These are phyloP conservation scores for Jimgerdemannia flammicorona DNA, from an alignment of 192 early-diverging fungal genomes.

Conservation along the genomic window DNA sequence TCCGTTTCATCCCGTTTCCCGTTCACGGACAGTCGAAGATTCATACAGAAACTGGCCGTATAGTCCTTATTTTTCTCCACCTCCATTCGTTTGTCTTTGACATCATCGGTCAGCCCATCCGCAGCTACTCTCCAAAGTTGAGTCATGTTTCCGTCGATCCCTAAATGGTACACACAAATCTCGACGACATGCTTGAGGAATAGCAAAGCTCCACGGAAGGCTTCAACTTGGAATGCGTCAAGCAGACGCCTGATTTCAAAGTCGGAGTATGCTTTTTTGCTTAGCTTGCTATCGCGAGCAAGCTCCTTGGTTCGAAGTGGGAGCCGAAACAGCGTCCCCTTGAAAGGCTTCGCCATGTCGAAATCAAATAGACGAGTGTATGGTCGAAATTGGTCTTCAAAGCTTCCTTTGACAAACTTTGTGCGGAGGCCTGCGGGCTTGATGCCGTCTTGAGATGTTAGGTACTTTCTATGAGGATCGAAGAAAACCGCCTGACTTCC, in stretches of 20 bases:
- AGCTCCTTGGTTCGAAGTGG: conserved; percentile 8
- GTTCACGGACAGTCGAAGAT: no score
- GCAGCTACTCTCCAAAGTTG: no score
- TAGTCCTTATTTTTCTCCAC: no score
- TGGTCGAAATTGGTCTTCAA: no score
- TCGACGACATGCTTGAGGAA: conserved; percentile 3
- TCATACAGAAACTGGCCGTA: no score
- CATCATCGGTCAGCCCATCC: no score
- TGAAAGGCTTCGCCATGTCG: no score
- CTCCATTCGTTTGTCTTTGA: no score
- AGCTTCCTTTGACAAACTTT: no score
- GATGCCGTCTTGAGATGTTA: neutral
- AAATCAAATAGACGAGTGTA: conserved; percentile 4
- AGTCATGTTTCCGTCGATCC: no score
- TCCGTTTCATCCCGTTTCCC: no score
- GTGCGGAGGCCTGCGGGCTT: conserved; percentile 2
- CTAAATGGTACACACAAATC: neutral
- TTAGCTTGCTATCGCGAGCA: neutral
- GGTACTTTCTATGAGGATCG: conserved; percentile 15
- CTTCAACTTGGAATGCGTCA: neutral
- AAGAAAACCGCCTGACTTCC: conserved; percentile 23
- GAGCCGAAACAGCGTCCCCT: conserved; percentile 24
- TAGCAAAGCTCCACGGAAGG: conserved; percentile 1
- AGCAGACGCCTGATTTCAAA: neutral
- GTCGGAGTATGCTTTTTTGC: neutral